Conservation (phyloP, 495 filamentous ascomycete species). For the Daldinia loculata region DNA sequence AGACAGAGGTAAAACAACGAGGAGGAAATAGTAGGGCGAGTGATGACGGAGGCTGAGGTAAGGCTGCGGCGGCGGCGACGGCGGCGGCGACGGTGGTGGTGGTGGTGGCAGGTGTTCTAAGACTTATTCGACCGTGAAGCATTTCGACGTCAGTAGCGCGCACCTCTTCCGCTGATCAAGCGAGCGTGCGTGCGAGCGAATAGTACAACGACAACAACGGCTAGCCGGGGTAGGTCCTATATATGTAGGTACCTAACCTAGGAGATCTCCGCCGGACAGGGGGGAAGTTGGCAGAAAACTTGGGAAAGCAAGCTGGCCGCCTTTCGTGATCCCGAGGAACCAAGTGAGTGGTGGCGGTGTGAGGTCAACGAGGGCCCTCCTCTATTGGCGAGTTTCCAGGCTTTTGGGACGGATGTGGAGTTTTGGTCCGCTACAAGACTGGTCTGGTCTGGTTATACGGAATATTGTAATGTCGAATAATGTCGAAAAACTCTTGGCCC, state of each 20-base stretch:
- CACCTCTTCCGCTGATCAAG: constrained; percentile 18
- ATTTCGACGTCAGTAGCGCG: constrained; percentile 49
- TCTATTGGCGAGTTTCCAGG: constrained; percentile 37
- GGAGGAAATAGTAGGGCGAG: constrained; percentile 22
- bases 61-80: constrained; percentile 28
- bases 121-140: constrained; percentile 45
- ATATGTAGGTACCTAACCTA: constrained; percentile 15
- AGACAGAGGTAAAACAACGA: constrained; percentile 22
- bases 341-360: constrained; percentile 32
- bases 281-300: constrained; percentile 13
- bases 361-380: constrained; percentile 37
- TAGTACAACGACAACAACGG: neutral
- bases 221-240: constrained; percentile 18
- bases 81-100: constrained; percentile 32
- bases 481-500: constrained; percentile 25
- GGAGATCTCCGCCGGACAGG: constrained; percentile 35
- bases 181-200: neutral
- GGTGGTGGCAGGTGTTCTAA: constrained; percentile 39
- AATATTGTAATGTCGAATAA: constrained; percentile 6
- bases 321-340: constrained; percentile 25
- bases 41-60: constrained; percentile 31
- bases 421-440: constrained; percentile 29
- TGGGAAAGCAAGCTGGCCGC: constrained; percentile 9
- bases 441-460: no score
- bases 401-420: constrained; percentile 40